Conservation (phyloP, 2,329 filamentous ascomycete species). For the Aspergillus tamarii region DNA sequence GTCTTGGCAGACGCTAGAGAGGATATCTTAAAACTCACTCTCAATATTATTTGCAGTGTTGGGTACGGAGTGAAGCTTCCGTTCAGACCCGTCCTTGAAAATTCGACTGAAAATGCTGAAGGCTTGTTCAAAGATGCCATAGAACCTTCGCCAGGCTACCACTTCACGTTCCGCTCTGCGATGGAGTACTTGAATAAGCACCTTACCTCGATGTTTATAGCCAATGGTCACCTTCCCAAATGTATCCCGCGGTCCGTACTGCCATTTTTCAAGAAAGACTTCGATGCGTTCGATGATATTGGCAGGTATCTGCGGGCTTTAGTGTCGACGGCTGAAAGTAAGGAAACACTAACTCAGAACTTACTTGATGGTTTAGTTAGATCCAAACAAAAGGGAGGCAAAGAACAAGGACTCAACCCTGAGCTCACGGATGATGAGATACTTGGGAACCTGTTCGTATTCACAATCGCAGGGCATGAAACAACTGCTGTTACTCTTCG, state of each 20-base stretch:
- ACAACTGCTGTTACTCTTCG: slow-evolving; percentile 53
- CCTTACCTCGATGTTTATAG: slow-evolving; percentile 19
- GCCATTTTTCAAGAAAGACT: slow-evolving; percentile 36
- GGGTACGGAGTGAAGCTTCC: slow-evolving; percentile 37
- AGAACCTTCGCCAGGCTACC: slow-evolving; percentile 22
- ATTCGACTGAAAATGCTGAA: slow-evolving; percentile 20
- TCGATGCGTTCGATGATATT: slow-evolving; percentile 31
- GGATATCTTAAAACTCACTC: slow-evolving; percentile 39
- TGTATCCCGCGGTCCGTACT: slow-evolving; percentile 25
- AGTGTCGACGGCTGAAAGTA: slow-evolving; percentile 26
- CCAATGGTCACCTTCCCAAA: slow-evolving; percentile 21
- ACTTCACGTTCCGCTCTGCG: slow-evolving; percentile 27
- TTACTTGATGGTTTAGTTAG: slow-evolving; percentile 21
- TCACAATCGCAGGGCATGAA: slow-evolving; percentile 57
- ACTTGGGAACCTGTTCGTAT: slow-evolving; percentile 53
- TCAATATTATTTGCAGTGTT: slow-evolving; percentile 43
- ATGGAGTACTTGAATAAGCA: slow-evolving; percentile 29
- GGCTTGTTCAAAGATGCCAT: slow-evolving; percentile 27
- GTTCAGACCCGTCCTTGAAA: slow-evolving; percentile 19
- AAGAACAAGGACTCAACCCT: neutral
- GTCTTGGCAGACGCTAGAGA: slow-evolving; percentile 27
- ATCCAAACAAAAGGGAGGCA: slow-evolving; percentile 8
- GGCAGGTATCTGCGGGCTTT: slow-evolving; percentile 21
- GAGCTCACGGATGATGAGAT: slow-evolving; percentile 42
- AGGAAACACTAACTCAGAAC: slow-evolving; percentile 22